phyloP scores from a whole-genome alignment of 2,329 filamentous ascomycete species.

The Cercospora zeae-maydis region DNA sequence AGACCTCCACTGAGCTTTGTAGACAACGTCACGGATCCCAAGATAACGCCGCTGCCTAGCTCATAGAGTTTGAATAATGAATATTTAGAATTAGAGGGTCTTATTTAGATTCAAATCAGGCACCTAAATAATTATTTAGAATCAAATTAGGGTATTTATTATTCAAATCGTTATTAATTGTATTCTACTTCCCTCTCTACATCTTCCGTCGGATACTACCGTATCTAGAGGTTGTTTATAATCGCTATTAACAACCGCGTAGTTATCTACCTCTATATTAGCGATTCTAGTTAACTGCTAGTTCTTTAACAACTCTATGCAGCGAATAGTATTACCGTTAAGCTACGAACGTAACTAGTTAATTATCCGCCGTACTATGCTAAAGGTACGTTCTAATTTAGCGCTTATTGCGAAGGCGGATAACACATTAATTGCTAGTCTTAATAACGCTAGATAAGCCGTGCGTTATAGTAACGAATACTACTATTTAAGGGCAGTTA shows the following conservation, averaged over 20 bases:
- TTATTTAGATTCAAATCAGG: too few relatives aligned
- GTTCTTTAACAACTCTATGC: neutral
- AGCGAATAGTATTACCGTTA: neutral
- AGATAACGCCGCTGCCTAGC: neutral
- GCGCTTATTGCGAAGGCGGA: neutral
- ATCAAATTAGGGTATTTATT: too few relatives aligned
- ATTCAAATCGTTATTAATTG: too few relatives aligned
- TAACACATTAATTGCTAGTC: too few relatives aligned
- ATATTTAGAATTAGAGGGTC: too few relatives aligned
- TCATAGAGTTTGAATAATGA: too few relatives aligned
- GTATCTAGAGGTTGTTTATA: neutral
- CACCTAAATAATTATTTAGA: too few relatives aligned
- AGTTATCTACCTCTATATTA: neutral
- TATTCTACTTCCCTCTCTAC: too few relatives aligned
- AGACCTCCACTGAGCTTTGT: neutral
- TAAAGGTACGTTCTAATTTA: neutral
- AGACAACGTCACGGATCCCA: neutral
- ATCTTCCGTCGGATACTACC: too few relatives aligned
- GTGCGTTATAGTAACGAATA: too few relatives aligned
- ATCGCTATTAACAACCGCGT: neutral
- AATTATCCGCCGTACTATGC: neutral
- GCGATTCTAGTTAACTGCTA: neutral
- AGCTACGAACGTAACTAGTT: neutral
- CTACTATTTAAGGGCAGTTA: too few relatives aligned
- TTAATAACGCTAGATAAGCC: too few relatives aligned